Conservation (phyloP, 2,329 filamentous ascomycete genomes). For the Colletotrichum salicis region DNA sequence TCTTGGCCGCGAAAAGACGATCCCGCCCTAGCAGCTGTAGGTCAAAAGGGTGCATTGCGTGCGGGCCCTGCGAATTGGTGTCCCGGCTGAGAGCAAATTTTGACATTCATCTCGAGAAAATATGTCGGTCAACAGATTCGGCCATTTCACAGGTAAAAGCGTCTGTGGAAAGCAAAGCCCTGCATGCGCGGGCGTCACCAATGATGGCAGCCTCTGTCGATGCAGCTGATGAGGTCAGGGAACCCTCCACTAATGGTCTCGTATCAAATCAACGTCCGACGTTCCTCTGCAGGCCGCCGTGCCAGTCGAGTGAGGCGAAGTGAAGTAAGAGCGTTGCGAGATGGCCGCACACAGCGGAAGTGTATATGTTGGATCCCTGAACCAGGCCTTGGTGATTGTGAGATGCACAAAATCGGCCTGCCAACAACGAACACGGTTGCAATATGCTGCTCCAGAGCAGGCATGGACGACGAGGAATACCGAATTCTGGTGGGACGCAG, state of each 20-base stretch:
- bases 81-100: conserved; percentile 25
- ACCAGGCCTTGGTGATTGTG: conserved; percentile 7
- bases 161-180: conserved; percentile 19
- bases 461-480: conserved; percentile 4
- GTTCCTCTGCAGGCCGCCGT: conserved; percentile 30
- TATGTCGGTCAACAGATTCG: conserved; percentile 31
- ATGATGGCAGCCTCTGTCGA: conserved; percentile 18
- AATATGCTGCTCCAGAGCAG: conserved; percentile 6
- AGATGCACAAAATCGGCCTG: conserved; percentile 7
- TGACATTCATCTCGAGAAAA: conserved; percentile 16
- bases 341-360: conserved; percentile 1
- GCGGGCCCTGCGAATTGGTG: conserved; percentile 17
- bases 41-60: conserved; percentile 13
- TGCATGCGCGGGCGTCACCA: conserved; percentile 21
- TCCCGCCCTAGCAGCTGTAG: conserved; percentile 15
- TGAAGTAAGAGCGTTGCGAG: conserved; percentile 8
- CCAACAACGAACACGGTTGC: conserved; percentile 2
- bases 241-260: conserved; percentile 12
- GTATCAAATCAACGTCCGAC: conserved; percentile 32
- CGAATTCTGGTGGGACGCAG: conserved; percentile 22
- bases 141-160: conserved; percentile 24
- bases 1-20: background rate
- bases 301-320: conserved; percentile 17
- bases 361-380: conserved; percentile 17
- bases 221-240: conserved; percentile 32